Percentiles rank a stretch among this genome's conserved stretches.
phyloP scores from a whole-genome alignment of 2,329 filamentous ascomycete species.

The Pseudocercospora crystallina region DNA sequence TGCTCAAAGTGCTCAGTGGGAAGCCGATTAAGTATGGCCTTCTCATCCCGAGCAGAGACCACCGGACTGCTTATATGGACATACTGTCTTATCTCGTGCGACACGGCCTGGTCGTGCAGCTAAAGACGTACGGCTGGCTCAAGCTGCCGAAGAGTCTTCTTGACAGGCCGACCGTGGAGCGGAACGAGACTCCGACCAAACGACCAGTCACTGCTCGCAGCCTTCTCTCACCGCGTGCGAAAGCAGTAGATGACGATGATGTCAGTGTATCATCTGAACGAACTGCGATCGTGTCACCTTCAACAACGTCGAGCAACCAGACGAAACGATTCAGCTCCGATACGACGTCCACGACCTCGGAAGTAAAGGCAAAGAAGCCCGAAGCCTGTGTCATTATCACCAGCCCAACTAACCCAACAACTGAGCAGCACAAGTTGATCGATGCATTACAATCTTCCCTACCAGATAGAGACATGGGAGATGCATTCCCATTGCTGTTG shows the following conservation, averaged over 20 bases:
- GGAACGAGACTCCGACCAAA: conserved; percentile 3
- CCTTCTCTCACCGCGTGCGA: conserved; percentile 27
- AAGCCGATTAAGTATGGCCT: conserved; percentile 78
- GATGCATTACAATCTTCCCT: conserved; percentile 15
- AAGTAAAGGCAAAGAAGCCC: neutral
- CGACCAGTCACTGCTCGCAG: conserved; percentile 16
- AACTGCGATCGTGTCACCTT: conserved; percentile 23
- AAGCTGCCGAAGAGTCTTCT: conserved; percentile 63
- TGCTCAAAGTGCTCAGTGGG: conserved; percentile 79
- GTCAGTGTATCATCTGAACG: conserved; percentile 28
- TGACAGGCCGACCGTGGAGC: neutral
- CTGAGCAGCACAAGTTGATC: conserved; percentile 19
- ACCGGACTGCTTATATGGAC: conserved; percentile 81
- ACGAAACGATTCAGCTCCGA: conserved; percentile 14
- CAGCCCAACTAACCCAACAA: conserved; percentile 19
- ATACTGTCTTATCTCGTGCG: conserved; percentile 93
- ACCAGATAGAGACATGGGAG: conserved; percentile 56
- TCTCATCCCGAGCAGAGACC: conserved; percentile 82
- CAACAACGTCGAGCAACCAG: conserved; percentile 9
- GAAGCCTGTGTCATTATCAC: conserved; percentile 19
- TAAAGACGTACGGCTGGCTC: conserved; percentile 88
- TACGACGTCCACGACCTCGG: conserved; percentile 5
- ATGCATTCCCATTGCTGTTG: conserved; percentile 70
- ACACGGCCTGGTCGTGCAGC: conserved; percentile 88
- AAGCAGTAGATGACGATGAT: conserved; percentile 28